Conservation (phyloP, 768 basidiomycete genomes). For the Boletellus ananas region DNA sequence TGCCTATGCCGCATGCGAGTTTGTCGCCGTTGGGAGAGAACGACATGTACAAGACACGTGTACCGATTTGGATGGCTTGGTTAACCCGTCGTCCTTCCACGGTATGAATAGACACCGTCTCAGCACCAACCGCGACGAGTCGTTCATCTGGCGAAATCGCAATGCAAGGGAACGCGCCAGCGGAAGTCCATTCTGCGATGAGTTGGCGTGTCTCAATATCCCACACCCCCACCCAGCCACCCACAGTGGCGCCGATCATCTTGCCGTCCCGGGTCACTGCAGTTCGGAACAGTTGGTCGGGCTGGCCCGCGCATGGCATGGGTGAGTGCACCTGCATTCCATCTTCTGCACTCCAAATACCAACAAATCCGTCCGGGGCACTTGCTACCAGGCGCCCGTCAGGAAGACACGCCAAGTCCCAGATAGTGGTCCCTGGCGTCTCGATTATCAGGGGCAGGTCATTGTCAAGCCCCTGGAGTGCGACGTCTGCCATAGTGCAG, state of each 20-base stretch:
- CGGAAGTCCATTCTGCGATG: neutral
- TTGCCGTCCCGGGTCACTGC: constrained; percentile 1
- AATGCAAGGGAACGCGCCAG: neutral
- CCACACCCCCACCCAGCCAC: neutral
- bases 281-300: too few relatives aligned
- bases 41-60: neutral
- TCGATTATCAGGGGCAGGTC: too few relatives aligned
- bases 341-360: neutral
- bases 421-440: too few relatives aligned
- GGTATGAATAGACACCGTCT: neutral
- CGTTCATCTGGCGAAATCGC: constrained; percentile 1
- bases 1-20: neutral
- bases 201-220: neutral
- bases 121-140: neutral
- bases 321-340: neutral
- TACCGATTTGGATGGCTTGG: neutral
- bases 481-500: too few relatives aligned
- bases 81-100: neutral
- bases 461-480: too few relatives aligned
- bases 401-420: too few relatives aligned
- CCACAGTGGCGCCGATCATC: neutral
- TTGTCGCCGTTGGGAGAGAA: constrained; percentile 1
- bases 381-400: too few relatives aligned
- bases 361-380: too few relatives aligned
- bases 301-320: neutral